Conservation (phyloP, 2,329 filamentous ascomycete species). For the Trichoderma hamatum region DNA sequence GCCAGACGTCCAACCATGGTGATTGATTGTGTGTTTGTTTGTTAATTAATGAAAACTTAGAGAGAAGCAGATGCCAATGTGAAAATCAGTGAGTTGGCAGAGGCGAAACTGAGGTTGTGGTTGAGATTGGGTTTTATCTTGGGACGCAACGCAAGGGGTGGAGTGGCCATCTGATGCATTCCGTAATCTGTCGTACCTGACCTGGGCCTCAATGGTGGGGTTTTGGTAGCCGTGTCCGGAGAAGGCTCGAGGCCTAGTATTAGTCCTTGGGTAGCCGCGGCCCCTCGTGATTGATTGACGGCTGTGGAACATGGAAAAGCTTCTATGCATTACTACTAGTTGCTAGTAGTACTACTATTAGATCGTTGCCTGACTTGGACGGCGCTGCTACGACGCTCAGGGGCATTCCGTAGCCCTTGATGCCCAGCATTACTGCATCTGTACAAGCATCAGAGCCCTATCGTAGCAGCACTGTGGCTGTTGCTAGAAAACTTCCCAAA, state of each 20-base stretch:
- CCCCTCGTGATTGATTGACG: not conserved
- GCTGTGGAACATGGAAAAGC: no score
- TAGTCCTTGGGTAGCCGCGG: not conserved
- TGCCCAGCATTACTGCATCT: not conserved
- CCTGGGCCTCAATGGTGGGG: not conserved
- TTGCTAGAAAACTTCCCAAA: constrained; percentile 14
- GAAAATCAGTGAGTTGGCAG: not conserved
- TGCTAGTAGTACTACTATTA: not conserved
- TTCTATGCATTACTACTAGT: not conserved
- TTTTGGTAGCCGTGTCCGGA: not conserved
- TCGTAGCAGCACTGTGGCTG: not conserved
- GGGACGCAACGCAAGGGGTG: constrained; percentile 10
- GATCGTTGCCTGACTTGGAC: not conserved
- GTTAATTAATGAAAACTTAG: not conserved
- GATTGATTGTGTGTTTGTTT: not conserved
- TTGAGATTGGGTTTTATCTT: constrained; percentile 19
- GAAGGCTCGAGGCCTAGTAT: not conserved
- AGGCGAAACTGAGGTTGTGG: not conserved
- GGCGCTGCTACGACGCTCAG: not conserved
- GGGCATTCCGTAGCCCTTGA: not conserved
- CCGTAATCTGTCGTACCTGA: constrained; percentile 12
- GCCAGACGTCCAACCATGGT: constrained; percentile 53
- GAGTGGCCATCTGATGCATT: not conserved
- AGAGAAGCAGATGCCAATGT: not conserved
- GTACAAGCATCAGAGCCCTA: not conserved